Evolutionary conservation across 768 basidiomycete species (phyloP).

Genomic region (Mycena epipterygia): DNA sequence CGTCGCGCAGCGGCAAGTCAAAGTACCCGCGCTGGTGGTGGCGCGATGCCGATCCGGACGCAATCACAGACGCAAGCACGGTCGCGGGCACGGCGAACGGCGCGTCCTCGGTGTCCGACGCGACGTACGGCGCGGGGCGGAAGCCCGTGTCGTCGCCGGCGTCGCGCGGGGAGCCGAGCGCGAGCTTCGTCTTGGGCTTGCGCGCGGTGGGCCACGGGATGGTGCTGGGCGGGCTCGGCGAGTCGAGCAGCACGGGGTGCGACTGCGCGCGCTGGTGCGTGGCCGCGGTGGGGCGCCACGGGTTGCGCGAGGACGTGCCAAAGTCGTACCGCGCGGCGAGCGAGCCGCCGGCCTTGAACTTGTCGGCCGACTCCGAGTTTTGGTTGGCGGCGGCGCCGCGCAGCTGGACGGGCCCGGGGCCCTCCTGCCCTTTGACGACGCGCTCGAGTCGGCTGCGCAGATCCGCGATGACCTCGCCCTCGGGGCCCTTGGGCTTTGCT

Average conservation of each 20-base stretch:
- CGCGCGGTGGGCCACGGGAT: slow-evolving; percentile 54
- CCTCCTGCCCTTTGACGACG: slow-evolving; percentile 59
- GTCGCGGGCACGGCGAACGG: slow-evolving; percentile 46
- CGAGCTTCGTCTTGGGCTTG: slow-evolving; percentile 18
- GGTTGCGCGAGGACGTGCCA: slow-evolving; percentile 60
- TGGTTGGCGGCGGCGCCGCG: too few relatives aligned
- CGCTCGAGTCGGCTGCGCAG: slow-evolving; percentile 77
- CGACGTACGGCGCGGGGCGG: slow-evolving; percentile 36
- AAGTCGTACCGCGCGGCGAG: slow-evolving; percentile 73
- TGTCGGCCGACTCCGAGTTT: slow-evolving; percentile 31
- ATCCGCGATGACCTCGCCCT: slow-evolving; percentile 67
- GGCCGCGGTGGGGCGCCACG: slow-evolving; percentile 55
- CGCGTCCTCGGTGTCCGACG: slow-evolving; percentile 45
- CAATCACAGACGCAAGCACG: too few relatives aligned
- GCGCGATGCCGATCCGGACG: slow-evolving; percentile 48
- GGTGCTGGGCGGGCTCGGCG: slow-evolving; percentile 46
- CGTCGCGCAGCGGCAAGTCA: slow-evolving; percentile 52
- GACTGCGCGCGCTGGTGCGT: slow-evolving; percentile 60
- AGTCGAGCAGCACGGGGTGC: slow-evolving; percentile 56
- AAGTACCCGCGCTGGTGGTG: slow-evolving; percentile 74
- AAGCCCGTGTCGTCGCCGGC: slow-evolving; percentile 48
- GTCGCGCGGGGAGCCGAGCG: slow-evolving; percentile 69
- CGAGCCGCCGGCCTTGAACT: slow-evolving; percentile 56
- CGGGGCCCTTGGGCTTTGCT: slow-evolving; percentile 43
- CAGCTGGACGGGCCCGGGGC: slow-evolving; percentile 39